These are phyloP conservation scores for Zasmidium angulare DNA, from an alignment of 2,329 filamentous ascomycete species.

Conservation along the genomic window DNA sequence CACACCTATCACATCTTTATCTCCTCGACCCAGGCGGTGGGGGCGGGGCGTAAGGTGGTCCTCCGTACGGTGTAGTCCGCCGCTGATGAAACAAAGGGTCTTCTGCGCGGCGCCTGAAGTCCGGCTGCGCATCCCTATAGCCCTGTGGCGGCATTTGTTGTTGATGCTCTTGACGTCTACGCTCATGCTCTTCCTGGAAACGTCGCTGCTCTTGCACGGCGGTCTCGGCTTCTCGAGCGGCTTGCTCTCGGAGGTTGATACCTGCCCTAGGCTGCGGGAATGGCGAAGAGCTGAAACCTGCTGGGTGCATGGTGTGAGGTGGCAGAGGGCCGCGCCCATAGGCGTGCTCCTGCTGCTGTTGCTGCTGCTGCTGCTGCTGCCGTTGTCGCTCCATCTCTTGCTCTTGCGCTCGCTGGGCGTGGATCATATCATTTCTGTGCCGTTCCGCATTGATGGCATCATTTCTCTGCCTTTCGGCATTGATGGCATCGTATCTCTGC, in stretches of 20 bases:
- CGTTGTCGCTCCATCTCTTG: conserved; percentile 23
- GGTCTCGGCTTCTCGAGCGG: conserved; percentile 21
- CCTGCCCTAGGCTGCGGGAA: not conserved
- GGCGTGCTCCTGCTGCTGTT: conserved; percentile 18
- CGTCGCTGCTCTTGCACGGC: conserved; percentile 16
- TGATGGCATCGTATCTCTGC: conserved; percentile 8
- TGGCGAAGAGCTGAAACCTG: not conserved
- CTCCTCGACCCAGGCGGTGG: not conserved
- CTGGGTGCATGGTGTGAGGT: conserved; percentile 7
- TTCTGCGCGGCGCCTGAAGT: conserved; percentile 10
- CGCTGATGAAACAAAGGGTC: conserved; percentile 1
- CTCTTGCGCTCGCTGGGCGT: conserved; percentile 16
- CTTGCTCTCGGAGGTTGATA: conserved; percentile 23
- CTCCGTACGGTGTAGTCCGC: conserved; percentile 6
- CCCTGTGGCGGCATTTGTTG: conserved; percentile 9
- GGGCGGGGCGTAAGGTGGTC: conserved; percentile 4
- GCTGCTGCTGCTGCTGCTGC: conserved; percentile 19
- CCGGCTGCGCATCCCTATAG: conserved; percentile 11
- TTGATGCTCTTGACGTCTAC: conserved; percentile 18
- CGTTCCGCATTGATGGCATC: conserved; percentile 1
- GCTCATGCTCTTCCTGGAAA: conserved; percentile 19
- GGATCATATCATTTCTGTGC: conserved; percentile 4
- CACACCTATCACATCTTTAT: not conserved
- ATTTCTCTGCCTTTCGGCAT: conserved; percentile 12
- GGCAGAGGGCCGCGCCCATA: conserved; percentile 3